Evolutionary conservation across 768 basidiomycete species (phyloP), one percentile per base, ranked within the genome.

Genomic region (Austroboletus eburneus): DNA sequence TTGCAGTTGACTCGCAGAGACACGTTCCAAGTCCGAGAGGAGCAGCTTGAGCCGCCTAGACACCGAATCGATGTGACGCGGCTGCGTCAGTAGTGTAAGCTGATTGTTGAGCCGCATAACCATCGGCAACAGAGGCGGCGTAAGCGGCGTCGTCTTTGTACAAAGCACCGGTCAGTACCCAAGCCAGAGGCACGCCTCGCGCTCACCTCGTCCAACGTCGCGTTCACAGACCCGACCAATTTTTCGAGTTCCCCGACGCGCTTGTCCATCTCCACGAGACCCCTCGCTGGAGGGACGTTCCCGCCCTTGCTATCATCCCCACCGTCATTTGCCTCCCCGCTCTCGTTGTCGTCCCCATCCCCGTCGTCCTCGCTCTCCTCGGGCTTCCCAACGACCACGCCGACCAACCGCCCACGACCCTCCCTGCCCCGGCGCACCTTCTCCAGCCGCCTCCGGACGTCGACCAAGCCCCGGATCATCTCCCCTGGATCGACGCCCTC

Each of bases 51-150:
- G 78, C 5, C 95, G 84, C 5, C 95, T 81, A 2, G 94, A 94
- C 51, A 97, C 87, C 10, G 91, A 88, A 66, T 99, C 96, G 41
- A 98, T 84, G 61, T 98, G 93, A 14, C 94, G 83, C 0, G 96
- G 95, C 69, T 97, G 93, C 0, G 95, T 90, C 38, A 99, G 81
- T 14, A 97, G 74, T 7, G 83, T 80, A 20, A 98, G 72, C 62
- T 96, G 92, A 18, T 81, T 80, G 59, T 90, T 91, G 36, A 97
- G 79, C 36, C 88, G 81, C 16, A 79, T 78, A 43, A 97, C 75
- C 40, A 89, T 78, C 0, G 90, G 85, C 4, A 96, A 70, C n/a
- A 97, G 73, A 3, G 90, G 88, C 5, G 85, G 76, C 1, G 89
- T 85, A 16, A 91, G 73, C 2, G 84, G 83, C 0, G 86, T 79